Conservation (phyloP, 495 filamentous ascomycete genomes). For the Penicillium fimorum region DNA sequence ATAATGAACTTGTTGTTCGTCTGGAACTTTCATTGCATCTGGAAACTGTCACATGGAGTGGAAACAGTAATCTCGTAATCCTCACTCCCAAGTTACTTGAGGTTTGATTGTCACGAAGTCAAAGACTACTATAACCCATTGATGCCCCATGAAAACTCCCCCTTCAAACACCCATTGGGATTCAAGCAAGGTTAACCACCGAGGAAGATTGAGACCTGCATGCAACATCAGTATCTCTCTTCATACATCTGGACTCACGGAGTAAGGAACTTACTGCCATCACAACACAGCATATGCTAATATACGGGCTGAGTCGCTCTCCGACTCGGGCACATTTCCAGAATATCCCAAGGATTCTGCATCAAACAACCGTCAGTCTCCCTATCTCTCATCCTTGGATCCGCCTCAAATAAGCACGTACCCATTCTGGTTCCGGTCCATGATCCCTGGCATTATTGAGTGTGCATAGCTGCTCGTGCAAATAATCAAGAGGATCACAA, state of each 20-base stretch:
- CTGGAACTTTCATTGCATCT: conserved; percentile 6
- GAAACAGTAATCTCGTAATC: neutral
- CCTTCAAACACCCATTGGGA: neutral
- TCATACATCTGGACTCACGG: neutral
- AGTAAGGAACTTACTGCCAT: conserved; percentile 77
- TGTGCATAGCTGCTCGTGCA: conserved; percentile 94
- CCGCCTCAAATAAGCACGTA: conserved; percentile 37
- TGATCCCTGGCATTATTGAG: conserved; percentile 82
- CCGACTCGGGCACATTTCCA: conserved; percentile 97
- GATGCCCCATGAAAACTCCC: neutral
- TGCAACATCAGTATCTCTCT: conserved; percentile 8
- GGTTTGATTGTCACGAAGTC: neutral
- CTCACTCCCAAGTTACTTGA: neutral
- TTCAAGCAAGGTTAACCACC: conserved; percentile 22
- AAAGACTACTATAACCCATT: neutral
- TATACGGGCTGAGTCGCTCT: conserved; percentile 91
- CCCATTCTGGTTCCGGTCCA: conserved; percentile 92
- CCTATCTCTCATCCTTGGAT: neutral
- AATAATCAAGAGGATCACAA: conserved; percentile 91
- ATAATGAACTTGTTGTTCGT: conserved; percentile 24
- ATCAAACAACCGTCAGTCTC: conserved; percentile 4
- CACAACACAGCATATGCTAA: conserved; percentile 87
- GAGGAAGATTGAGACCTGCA: conserved; percentile 46
- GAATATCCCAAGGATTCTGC: conserved; percentile 81
- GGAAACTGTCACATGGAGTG: neutral